These are phyloP conservation scores for Xylaria sp. DNA, from an alignment of 2,329 filamentous ascomycete species.

Conservation along the genomic window DNA sequence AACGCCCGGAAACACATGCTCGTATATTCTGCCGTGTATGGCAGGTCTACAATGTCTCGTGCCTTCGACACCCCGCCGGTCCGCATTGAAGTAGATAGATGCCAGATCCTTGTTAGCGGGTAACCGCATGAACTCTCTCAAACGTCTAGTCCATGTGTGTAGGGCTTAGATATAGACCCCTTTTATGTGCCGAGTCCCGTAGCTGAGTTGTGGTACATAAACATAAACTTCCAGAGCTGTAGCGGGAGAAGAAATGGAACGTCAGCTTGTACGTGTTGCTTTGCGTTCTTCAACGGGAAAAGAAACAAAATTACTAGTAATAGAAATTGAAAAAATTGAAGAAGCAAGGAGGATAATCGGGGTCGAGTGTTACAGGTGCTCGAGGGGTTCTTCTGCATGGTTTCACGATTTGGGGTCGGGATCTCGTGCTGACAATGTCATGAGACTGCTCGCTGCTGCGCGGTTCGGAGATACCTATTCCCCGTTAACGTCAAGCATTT, in stretches of 20 bases:
- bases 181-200: not conserved
- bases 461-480: not conserved
- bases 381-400: not conserved
- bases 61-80: not conserved
- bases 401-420: not conserved
- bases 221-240: not conserved
- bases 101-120: conserved; percentile 1
- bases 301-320: not conserved
- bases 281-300: not conserved
- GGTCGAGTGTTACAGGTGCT: not conserved
- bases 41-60: not conserved
- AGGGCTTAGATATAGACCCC: not conserved
- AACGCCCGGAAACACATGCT: not conserved
- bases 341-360: no score
- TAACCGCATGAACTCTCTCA: conserved; percentile 6
- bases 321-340: not conserved
- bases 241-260: not conserved
- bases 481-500: not conserved
- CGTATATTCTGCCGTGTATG: no score
- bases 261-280: not conserved
- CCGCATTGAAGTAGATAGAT: not conserved
- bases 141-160: not conserved
- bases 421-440: not conserved
- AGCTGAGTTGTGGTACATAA: not conserved
- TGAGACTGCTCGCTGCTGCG: not conserved